These are phyloP conservation scores for Tilletia caries DNA, from an alignment of 1,284 basidiomycete species.

Conservation along the genomic window DNA sequence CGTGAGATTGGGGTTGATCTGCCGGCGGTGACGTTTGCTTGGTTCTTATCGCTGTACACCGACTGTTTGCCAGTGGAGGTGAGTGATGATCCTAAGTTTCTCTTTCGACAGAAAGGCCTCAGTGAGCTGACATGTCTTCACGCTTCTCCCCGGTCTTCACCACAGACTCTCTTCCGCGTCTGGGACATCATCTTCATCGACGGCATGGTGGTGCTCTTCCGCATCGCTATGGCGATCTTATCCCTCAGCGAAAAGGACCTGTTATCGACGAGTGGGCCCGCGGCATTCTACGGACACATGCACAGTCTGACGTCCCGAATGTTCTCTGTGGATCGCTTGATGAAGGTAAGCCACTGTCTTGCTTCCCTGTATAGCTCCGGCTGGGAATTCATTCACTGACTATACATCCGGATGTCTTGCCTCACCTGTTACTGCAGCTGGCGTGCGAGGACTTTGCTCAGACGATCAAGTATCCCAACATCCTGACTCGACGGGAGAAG, in stretches of 20 bases:
- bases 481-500: conserved; percentile 65
- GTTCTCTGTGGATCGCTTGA: conserved; percentile 84
- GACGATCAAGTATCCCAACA: conserved; percentile 67
- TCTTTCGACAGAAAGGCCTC: no score
- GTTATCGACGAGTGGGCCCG: conserved; percentile 73
- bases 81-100: no score
- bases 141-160: not conserved
- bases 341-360: conserved; percentile 58
- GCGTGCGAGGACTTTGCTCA: conserved; percentile 64
- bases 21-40: conserved; percentile 91
- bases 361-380: not conserved
- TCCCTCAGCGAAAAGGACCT: conserved; percentile 78
- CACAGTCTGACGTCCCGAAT: conserved; percentile 81
- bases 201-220: conserved; percentile 79
- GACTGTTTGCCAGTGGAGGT: conserved; percentile 94
- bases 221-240: conserved; percentile 80
- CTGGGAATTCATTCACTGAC: not conserved
- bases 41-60: conserved; percentile 94
- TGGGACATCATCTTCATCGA: conserved; percentile 92
- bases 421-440: conserved; percentile 19
- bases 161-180: conserved; percentile 47
- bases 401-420: not conserved
- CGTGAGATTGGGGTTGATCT: conserved; percentile 79
- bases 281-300: conserved; percentile 78
- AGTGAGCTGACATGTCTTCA: conserved; percentile 70